Base-by-base conservation (phyloP, 805 yeast genomes). In the Wickerhamiella sorbophila region DNA sequence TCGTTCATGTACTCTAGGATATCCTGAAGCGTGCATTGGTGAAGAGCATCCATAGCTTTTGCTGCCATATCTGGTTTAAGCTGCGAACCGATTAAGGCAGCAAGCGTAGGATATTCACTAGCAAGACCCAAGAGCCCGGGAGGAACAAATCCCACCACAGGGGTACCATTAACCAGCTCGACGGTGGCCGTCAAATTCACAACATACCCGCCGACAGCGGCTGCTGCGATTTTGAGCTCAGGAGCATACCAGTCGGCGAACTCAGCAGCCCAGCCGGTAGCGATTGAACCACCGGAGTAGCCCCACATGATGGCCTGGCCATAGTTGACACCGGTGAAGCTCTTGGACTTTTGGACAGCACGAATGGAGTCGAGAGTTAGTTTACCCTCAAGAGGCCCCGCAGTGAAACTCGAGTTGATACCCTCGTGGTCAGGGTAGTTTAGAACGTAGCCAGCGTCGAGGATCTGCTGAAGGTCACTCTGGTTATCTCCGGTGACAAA, bases 341-440 rank as follows among this genome's bases (percentile, higher is more conserved):
- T 21, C 17, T 20, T 31, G 6, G 49, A 39, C 19, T 36, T 21
- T 21, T 46, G 41, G 9, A 51, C 49, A 3, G 61, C 61, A 2
- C 56, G 41, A 8, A 58, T 40, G 1, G 58, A 46, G 43, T 58
- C 60, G 8, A 58, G 54, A 2, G 51, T 46, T 21, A 46, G 44
- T 20, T 48, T 51, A 6, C 61, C 62, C 6, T 49, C 52, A 14
- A 41, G 42, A 18, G 33, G 36, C 10, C 60, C 60, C 12, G 58
- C 59, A 14, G 48, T 36, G 44, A 54, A 56, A 5, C 54, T 44
- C 10, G 57, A 50, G 19, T 45, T 39, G 19, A 56, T 53, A 5
- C 60, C 61, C 44, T 56, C 57, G 40, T 54, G 54, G 38, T 56
- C 61, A 12, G 60, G 53, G 26, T 40, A 41, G 19, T 42, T 43